Evolutionary conservation across 257 asterid species (phyloP).

Genomic region (Solanum chiquidenum): DNA sequence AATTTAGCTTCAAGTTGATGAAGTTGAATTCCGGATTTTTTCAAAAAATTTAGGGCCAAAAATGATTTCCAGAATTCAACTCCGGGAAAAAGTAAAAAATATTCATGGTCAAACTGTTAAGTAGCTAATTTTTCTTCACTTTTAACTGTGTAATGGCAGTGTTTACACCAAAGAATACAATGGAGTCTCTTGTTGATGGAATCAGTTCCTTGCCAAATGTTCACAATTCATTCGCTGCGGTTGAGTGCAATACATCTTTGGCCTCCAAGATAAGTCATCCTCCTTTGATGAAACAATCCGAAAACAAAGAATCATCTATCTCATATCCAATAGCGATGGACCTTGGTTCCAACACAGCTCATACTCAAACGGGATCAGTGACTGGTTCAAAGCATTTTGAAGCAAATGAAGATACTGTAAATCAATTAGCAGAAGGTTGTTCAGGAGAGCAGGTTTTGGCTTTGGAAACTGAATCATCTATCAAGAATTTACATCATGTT

Average conservation of each 20-base stretch:
- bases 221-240: constrained; percentile 21
- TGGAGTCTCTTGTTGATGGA: constrained; percentile 62
- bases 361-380: constrained; percentile 16
- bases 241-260: constrained; percentile 23
- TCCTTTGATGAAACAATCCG: constrained; percentile 27
- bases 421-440: constrained; percentile 16
- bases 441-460: not conserved
- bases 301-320: constrained; percentile 33
- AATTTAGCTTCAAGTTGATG: no score
- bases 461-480: constrained; percentile 3
- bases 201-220: constrained; percentile 43
- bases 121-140: constrained; percentile 10
- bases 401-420: constrained; percentile 13
- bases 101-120: not conserved
- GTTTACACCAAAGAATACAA: constrained; percentile 25
- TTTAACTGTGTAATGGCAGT: constrained; percentile 18
- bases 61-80: not conserved
- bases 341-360: constrained; percentile 19
- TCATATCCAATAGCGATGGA: constrained; percentile 18
- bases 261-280: constrained; percentile 35
- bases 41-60: not conserved
- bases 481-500: constrained; percentile 15
- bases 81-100: not conserved
- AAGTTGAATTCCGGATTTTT: not conserved
- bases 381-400: constrained; percentile 21